Base-by-base conservation (phyloP, 1,284 basidiomycete genomes). In the Sanghuangporus baumii region DNA sequence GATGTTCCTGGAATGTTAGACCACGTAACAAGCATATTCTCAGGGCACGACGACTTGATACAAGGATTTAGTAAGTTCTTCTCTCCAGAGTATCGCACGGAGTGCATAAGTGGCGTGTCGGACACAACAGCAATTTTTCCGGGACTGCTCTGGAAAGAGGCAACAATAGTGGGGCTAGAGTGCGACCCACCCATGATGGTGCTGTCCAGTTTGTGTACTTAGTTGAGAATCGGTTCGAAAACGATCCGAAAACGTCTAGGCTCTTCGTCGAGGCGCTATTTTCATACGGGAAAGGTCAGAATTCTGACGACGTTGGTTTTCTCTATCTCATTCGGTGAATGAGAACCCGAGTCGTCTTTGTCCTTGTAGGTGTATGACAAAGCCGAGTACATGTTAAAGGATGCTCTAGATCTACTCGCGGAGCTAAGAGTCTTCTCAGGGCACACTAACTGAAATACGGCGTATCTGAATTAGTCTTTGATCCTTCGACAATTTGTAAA, bases 161-260 rank as follows among this genome's bases (percentile, higher is more conserved):
- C 43, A 6, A 7, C 43, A n/a, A 14, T 46, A n/a, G 7, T 20
- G 16, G 12, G 2, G 7, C 16, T 41, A n/a, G 7, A n/a, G 40
- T 12, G 11, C 40, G 2, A 3, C 26, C 71, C 70, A 94, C 98
- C 73, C 98, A 98, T 80, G 95, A 97, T 74, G 94, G 96, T 72
- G 97, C 97, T 20, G 98, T 99, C 69, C 89, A 94, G 70, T 99
- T 96, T 74, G 88, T 99, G 69, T 98, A 98, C 83, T 96, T 96
- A 81, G 98, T 99, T 80, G 99, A 99, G 79, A 88, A 88, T 51
- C 87, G 96, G 56, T 99, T 92, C 76, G 80, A 87, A n/a, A 87
- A 91, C 66, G 94, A 98, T 68, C 88, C 91, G 23, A 93, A 96
- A 70, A 96, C 91, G 51, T 99, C 99, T 82, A 98, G 98, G 78